A percentile compares a stretch with the other conserved stretches of the same genome.
Evolutionary conservation across 768 basidiomycete species (phyloP).

Genomic region (Omphalotus guepiniiformis): DNA sequence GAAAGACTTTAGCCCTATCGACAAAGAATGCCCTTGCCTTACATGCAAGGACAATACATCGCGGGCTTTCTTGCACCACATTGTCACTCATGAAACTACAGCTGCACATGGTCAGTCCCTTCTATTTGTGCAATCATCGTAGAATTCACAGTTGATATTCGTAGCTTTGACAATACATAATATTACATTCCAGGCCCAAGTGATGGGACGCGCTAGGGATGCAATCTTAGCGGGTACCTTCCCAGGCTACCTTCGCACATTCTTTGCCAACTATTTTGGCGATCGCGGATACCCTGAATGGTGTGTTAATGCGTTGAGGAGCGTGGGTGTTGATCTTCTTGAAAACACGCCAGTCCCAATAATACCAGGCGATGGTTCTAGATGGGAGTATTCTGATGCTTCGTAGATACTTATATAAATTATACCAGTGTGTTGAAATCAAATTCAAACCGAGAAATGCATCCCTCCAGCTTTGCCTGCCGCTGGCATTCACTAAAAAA

Average conservation of each 20-base stretch:
- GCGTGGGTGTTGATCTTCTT: constrained; percentile 80
- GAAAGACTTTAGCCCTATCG: constrained; percentile 67
- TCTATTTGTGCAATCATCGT: constrained; percentile 14
- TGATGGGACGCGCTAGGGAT: constrained; percentile 83
- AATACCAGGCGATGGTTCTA: constrained; percentile 59
- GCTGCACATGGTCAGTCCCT: constrained; percentile 71
- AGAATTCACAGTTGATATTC: constrained; percentile 6
- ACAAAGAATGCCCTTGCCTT: constrained; percentile 79
- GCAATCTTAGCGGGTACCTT: constrained; percentile 77
- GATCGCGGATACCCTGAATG: constrained; percentile 79
- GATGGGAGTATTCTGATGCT: constrained; percentile 76
- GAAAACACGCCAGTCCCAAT: constrained; percentile 47
- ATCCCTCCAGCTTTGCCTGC: too few species aligned
- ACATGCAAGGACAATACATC: constrained; percentile 68
- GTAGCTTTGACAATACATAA: constrained; percentile 81
- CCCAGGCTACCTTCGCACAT: constrained; percentile 69
- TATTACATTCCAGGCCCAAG: constrained; percentile 77
- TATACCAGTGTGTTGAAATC: too few species aligned
- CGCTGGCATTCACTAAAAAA: too few species aligned
- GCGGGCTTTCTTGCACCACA: constrained; percentile 73
- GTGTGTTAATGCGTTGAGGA: constrained; percentile 80
- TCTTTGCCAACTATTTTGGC: constrained; percentile 78
- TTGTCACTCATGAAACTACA: constrained; percentile 73
- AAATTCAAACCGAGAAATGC: too few species aligned
- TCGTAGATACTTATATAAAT: constrained; percentile 17